Evolutionary conservation across 208 protist genomes (phyloP).

Genomic region (Vickermania spadyakhi): DNA sequence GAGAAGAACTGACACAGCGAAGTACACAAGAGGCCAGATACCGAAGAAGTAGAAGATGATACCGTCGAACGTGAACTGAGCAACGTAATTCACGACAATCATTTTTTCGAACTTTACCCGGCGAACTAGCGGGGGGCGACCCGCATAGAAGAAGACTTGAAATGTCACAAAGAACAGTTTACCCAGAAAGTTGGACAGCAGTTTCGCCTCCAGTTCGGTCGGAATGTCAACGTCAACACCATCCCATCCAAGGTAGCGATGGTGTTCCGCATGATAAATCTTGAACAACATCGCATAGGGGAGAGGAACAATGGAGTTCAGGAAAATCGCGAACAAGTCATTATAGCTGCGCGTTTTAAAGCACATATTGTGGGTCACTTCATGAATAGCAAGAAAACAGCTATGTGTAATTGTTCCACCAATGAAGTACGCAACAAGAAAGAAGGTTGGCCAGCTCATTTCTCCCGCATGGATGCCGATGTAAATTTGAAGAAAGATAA

Average conservation of each 20-base stretch:
- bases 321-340: slow-evolving; percentile 71
- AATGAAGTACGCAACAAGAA: slow-evolving; percentile 68
- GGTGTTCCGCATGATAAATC: slow-evolving; percentile 90
- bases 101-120: slow-evolving; percentile 14
- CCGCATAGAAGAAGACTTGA: slow-evolving; percentile 86
- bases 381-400: slow-evolving; percentile 86
- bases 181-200: slow-evolving; percentile 47
- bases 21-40: slow-evolving; percentile 61
- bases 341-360: slow-evolving; percentile 75
- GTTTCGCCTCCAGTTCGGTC: slow-evolving; percentile 49
- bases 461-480: slow-evolving; percentile 41
- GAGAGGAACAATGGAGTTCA: slow-evolving; percentile 80
- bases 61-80: slow-evolving; percentile 30
- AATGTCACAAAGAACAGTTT: slow-evolving; percentile 85
- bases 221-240: slow-evolving; percentile 84
- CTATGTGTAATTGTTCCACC: slow-evolving; percentile 80
- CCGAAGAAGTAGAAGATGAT: slow-evolving; percentile 42
- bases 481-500: slow-evolving; percentile 60
- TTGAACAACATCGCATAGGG: slow-evolving; percentile 91
- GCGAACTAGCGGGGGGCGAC: slow-evolving; percentile 68
- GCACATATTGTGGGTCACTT: slow-evolving; percentile 84
- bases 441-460: slow-evolving; percentile 54
- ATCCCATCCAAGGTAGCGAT: slow-evolving; percentile 88
- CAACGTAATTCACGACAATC: slow-evolving; percentile 18
- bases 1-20: slow-evolving; percentile 64